A percentile compares a stretch with the other conserved stretches of the same genome.
These are phyloP conservation scores for Quercus phellos DNA, from an alignment of 331 rosid genomes.

Conservation along the genomic window DNA sequence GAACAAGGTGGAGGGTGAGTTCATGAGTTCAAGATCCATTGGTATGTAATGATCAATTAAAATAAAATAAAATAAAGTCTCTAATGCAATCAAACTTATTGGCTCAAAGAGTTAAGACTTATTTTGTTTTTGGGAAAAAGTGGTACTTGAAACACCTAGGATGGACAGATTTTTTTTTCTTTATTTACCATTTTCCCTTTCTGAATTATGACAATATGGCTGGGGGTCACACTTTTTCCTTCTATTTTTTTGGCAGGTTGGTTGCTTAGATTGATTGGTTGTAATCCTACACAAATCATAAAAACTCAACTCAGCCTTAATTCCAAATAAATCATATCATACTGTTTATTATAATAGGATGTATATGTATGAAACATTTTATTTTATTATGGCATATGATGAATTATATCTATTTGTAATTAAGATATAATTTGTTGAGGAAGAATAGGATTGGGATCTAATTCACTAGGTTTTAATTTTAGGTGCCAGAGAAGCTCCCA, in stretches of 20 bases:
- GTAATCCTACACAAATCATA: not conserved
- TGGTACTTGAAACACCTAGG: not conserved
- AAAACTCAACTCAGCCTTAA: not conserved
- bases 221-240: not conserved
- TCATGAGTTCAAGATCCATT: too few relatives aligned
- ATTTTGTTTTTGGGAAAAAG: not conserved
- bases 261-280: not conserved
- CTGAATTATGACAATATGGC: not conserved
- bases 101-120: not conserved
- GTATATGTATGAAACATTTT: not conserved
- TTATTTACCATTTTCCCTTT: not conserved
- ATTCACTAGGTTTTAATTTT: constrained; percentile 9
- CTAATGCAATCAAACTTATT: not conserved
- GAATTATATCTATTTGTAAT: not conserved
- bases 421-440: constrained; percentile 9
- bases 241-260: not conserved
- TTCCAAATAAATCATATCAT: not conserved
- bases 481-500: constrained; percentile 97
- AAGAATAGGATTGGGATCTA: constrained; percentile 1
- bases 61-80: not conserved
- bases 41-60: not conserved
- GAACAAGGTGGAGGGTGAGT: too few relatives aligned
- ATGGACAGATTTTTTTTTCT: not conserved
- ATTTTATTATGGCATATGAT: not conserved
- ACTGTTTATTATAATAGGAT: not conserved